Evolutionary conservation across 495 filamentous ascomycete genomes (phyloP).

Genomic region (Elasticomyces elasticus): DNA sequence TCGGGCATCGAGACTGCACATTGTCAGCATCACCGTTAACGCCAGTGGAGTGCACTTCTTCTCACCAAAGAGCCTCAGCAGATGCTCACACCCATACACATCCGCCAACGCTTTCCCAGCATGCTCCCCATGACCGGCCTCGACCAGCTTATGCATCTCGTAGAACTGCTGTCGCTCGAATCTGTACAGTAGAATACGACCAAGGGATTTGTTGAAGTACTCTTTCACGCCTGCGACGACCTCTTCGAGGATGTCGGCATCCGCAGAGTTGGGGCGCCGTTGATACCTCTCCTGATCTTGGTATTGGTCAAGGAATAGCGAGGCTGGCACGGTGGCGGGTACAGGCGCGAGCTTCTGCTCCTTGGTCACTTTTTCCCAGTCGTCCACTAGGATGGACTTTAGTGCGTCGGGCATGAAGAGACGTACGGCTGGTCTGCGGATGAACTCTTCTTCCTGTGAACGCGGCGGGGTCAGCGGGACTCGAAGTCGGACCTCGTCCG

Average conservation of each 20-base stretch:
- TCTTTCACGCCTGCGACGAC: constrained; percentile 71
- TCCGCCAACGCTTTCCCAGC: constrained; percentile 59
- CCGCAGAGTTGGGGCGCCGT: constrained; percentile 52
- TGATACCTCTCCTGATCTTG: constrained; percentile 56
- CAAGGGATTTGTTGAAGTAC: constrained; percentile 83
- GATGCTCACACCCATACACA: constrained; percentile 88
- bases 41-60: not conserved
- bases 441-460: constrained; percentile 73
- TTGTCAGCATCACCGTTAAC: constrained; percentile 10
- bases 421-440: constrained; percentile 66
- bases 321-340: constrained; percentile 60
- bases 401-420: constrained; percentile 74
- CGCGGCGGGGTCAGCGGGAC: not conserved
- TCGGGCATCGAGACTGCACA: constrained; percentile 75
- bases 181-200: constrained; percentile 78
- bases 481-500: not conserved
- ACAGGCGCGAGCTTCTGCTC: constrained; percentile 76
- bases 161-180: constrained; percentile 83
- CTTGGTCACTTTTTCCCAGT: constrained; percentile 98
- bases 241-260: constrained; percentile 79
- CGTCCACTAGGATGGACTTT: constrained; percentile 85
- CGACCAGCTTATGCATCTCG: constrained; percentile 56
- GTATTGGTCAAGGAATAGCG: constrained; percentile 71
- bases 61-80: constrained; percentile 77
- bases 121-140: constrained; percentile 43